Base-by-base conservation (phyloP, 2,329 filamentous ascomycete species). In the Fusarium drepaniforme region DNA sequence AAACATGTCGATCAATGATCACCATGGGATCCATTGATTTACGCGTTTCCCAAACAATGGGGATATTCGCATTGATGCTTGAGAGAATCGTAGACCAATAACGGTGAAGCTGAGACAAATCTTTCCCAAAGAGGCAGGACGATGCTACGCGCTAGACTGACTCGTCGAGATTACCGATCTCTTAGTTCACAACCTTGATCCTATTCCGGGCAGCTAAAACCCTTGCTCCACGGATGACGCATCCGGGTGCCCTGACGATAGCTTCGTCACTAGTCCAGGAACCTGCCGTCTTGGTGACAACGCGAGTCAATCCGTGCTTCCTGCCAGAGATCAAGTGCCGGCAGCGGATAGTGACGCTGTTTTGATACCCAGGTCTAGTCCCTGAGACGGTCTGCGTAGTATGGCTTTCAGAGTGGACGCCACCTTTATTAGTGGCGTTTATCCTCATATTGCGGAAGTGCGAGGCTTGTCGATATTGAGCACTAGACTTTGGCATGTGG, bases 91-190 rank as follows among this genome's bases (percentile, higher is more conserved):
- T 15, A 3, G 12, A 4, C 37, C 37, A 60, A 60, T 60, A 25
- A 40, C 23, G 35, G 9, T 2, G 23, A n/a, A n/a, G 37, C 37
- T 21, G 23, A 40, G 23, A 28, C 15, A 28, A 28, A 28, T 60
- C 23, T 5, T 28, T 60, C 37, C 37, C 7, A 42, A 40, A 25
- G n/a, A 42, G 57, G 37, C 37, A 42, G 23, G 57, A n/a, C 35
- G 18, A 53, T 30, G 49, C 49, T 30, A 33, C 49, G 12, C 49
- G 57, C 37, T 42, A 60, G 28, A 15, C 57, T 60, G 57, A 60
- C 57, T 60, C 57, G 57, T 40, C 37, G 37, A 60, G 57, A 60
- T 60, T 42, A 59, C 16, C 57, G 57, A 60, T 15, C 57, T 28
- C 9, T 58, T 38, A 38, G 33, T 35, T 23, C 18, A 16, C 35